A percentile compares a stretch with the other conserved stretches of the same genome.
Conservation (phyloP, 2,329 filamentous ascomycete genomes). For the Teratosphaeria gauchensis region DNA sequence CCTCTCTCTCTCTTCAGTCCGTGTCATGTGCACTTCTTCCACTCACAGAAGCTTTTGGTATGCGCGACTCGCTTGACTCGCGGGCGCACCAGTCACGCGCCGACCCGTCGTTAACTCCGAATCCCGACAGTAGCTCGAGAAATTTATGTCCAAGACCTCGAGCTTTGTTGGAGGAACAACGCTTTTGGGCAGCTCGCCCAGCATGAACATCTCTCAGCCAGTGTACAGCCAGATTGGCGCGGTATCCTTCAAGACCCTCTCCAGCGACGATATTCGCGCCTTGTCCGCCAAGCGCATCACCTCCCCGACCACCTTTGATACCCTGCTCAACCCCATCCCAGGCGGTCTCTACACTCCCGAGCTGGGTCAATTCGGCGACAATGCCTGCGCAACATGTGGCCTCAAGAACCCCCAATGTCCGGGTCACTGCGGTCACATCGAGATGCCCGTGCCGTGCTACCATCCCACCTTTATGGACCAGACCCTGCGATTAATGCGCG, state of each 20-base stretch:
- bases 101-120: neutral
- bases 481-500: slow-evolving; percentile 70
- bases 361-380: slow-evolving; percentile 79
- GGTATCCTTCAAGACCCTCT: slow-evolving; percentile 83
- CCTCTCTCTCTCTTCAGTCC: neutral
- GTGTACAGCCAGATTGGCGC: slow-evolving; percentile 73
- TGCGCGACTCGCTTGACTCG: neutral
- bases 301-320: slow-evolving; percentile 90
- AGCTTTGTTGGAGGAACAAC: neutral
- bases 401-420: slow-evolving; percentile 69
- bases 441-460: slow-evolving; percentile 85
- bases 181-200: neutral
- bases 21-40: neutral
- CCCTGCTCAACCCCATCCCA: slow-evolving; percentile 75
- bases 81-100: neutral
- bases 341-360: slow-evolving; percentile 89
- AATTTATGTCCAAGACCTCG: neutral
- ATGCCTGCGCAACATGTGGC: slow-evolving; percentile 83
- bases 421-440: slow-evolving; percentile 90
- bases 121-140: neutral
- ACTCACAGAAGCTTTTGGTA: neutral
- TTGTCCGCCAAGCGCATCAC: slow-evolving; percentile 92
- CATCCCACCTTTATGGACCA: slow-evolving; percentile 97
- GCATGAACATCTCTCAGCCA: slow-evolving; percentile 52
- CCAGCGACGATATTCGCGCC: slow-evolving; percentile 69